phyloP scores from a whole-genome alignment of 345 rosid species.

The Bruguiera parviflora region DNA sequence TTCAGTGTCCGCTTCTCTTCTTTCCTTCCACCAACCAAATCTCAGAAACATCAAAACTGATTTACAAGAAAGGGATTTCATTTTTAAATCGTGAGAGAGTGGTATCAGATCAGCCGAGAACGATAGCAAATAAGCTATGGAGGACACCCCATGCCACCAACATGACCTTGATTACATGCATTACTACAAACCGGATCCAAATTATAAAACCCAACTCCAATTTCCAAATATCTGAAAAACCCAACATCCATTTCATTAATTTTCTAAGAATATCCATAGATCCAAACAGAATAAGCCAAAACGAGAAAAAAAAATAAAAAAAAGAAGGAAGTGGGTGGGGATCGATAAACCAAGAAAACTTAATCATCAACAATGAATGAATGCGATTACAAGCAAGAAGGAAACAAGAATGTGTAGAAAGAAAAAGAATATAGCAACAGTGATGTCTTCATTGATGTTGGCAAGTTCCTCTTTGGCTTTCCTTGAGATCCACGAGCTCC shows the following conservation, averaged over 20 bases:
- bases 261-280: constrained; percentile 15
- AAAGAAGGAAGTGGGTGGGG: neutral
- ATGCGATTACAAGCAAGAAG: neutral
- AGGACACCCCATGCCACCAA: neutral
- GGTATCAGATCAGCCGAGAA: neutral
- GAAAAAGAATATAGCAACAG: constrained; percentile 8
- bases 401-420: neutral
- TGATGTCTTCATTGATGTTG: constrained; percentile 28
- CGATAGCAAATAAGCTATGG: neutral
- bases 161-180: neutral
- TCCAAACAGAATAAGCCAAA: constrained; percentile 16
- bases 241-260: constrained; percentile 13
- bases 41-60: neutral
- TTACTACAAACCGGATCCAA: neutral
- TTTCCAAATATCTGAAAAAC: neutral
- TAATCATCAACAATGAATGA: neutral
- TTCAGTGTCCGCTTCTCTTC: neutral
- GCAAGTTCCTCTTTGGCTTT: constrained; percentile 37
- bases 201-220: neutral
- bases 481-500: constrained; percentile 35
- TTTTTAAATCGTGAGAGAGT: neutral
- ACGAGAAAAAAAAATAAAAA: neutral
- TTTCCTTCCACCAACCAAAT: neutral
- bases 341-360: constrained; percentile 1
- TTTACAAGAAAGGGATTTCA: no score